Base-by-base conservation (phyloP, 768 basidiomycete genomes). In the Auriculariales sp. region DNA sequence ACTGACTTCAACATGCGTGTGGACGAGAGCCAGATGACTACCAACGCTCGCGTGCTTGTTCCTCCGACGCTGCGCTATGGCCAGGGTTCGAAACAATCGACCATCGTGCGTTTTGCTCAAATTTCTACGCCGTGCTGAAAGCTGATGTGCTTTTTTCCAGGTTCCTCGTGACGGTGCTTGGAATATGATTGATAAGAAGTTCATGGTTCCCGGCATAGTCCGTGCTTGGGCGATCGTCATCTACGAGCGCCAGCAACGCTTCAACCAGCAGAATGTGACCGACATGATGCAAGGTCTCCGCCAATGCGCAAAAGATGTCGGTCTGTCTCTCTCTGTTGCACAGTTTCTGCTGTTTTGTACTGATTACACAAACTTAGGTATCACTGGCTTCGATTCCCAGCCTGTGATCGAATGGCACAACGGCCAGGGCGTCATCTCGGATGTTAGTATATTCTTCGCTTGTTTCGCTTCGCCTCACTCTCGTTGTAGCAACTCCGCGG, bases 121-220 rank as follows among this genome's bases (percentile, higher is more conserved):
- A 47, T 27, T 49, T 24, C 50, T 10, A n/a, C 15, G 7, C 7
- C 7, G 22, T 36, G n/a, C n/a, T 22, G 10, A 22, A 11, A 22
- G 35, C 35, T 29, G 14, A 51, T 48, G 10, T 48, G 1, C 45
- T 27, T 34, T 39, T 50, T 33, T 46, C 12, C 52, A 83, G 81
- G 62, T 59, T 30, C 84, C 83, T 0, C 66, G 61, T 4, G 77
- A 85, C 49, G 86, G 86, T 3, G 64, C 76, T 0, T 89, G 86
- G 86, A 89, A 88, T 51, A 83, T 88, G 86, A 70, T 84, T 2
- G 80, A 84, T 55, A 83, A 83, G 54, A 69, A 71, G 28, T 86
- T 89, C 64, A 81, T 69, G 64, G 67, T 64, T 49, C 74, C 83
- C 0, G 71, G 59, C 1, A 56, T 53, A 10, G 74, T 89, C 48